Percentiles rank a stretch among this genome's conserved stretches.
Conservation (phyloP, 2,329 filamentous ascomycete species). For the Botryosphaeria agaves region DNA sequence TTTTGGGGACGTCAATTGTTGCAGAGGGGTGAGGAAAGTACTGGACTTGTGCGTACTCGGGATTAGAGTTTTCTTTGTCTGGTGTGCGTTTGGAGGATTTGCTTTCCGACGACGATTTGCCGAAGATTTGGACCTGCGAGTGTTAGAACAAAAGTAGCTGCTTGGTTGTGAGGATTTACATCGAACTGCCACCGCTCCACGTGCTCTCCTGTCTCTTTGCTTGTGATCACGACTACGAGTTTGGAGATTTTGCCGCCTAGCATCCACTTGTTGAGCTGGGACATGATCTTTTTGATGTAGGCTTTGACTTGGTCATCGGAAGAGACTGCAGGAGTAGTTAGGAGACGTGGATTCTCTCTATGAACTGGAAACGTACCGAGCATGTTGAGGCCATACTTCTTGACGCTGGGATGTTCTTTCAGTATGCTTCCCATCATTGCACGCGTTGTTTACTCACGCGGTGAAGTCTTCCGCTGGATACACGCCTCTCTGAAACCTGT, state of each 20-base stretch:
- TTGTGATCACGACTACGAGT: constrained; percentile 89
- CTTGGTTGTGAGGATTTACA: too few relatives aligned
- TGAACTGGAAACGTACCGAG: constrained; percentile 37
- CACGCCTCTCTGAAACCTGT: constrained; percentile 64
- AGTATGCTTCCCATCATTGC: neutral
- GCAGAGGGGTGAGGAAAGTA: constrained; percentile 1
- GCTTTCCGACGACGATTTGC: constrained; percentile 27
- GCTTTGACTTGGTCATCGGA: constrained; percentile 96
- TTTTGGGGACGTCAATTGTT: neutral
- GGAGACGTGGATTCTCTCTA: constrained; percentile 4
- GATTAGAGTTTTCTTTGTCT: constrained; percentile 54
- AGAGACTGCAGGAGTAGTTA: constrained; percentile 41
- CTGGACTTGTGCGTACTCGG: constrained; percentile 26
- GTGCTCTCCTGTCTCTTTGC: constrained; percentile 92
- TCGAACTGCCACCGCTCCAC: constrained; percentile 98
- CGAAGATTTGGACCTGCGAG: constrained; percentile 38
- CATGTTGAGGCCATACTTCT: constrained; percentile 99
- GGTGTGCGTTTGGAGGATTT: constrained; percentile 30
- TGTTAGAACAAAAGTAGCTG: neutral
- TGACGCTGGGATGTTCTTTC: constrained; percentile 40
- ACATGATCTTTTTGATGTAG: constrained; percentile 99
- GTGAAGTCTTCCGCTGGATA: constrained; percentile 95
- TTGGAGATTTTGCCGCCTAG: constrained; percentile 91
- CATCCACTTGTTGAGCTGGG: constrained; percentile 96
- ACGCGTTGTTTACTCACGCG: constrained; percentile 38